Base-by-base conservation (phyloP, 1,284 basidiomycete species). In the Cutaneotrichosporon sp. region DNA sequence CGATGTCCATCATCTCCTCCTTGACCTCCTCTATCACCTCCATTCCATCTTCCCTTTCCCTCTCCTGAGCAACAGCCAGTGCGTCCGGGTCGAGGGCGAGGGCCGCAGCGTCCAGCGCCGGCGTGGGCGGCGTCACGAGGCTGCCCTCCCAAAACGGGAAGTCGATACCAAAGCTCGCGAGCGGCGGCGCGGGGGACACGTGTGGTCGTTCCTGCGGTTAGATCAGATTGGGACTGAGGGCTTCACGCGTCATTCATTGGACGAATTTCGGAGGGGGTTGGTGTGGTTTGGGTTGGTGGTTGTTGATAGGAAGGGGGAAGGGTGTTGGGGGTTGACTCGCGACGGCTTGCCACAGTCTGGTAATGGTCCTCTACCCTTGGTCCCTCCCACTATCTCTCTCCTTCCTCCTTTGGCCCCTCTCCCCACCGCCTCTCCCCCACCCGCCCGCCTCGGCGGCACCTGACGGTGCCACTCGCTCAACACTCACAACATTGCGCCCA, bases 401-500 rank as follows among this genome's bases (percentile, higher is more conserved):
- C 26, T 26, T 26, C 26, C 26, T 26, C 26, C 26, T 26, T 26
- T 26, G 26, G 26, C 26, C 26, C 26, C 26, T 26, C 26, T 26
- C 26, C 26, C 26, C 26, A 26, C 26, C 26, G 3, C 26, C 26
- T 26, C 26, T 26, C 3, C 1, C 26, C 26, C 26, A 26, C 26
- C 3, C 26, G 26, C 1, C 26, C 26, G 26, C 26, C 26, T 26
- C 26, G 2, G 26, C 26, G 26, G 26, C 26, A 26, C 26, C 26
- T 26, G 22, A 11, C 50, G 22, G 11, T 22, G 26, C 50, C 13
- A 14, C 9, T n/a, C 18, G 49, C 21, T 38, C 16, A 50, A 3
- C 26, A 75, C 73, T 71, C 67, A 76, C 75, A 50, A 72, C 72
- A 63, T 77, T 79, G 61, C 80, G 72, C 26, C 80, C 80, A 56